Base-by-base conservation (phyloP, 495 filamentous ascomycete species). In the Podospora australis region DNA sequence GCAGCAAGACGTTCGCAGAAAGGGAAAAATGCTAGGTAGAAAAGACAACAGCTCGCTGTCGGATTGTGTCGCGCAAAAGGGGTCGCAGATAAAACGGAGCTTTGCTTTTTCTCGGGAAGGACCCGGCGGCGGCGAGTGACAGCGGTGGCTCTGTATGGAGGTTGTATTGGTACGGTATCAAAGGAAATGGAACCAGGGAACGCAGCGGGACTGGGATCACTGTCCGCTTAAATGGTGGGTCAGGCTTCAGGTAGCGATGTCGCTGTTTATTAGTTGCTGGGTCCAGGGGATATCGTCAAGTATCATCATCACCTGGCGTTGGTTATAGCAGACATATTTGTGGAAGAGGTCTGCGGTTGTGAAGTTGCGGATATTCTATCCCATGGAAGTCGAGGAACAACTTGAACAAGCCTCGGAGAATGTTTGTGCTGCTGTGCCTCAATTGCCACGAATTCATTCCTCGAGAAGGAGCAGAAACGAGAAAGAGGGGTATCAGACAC, bases 91-190 rank as follows among this genome's bases (percentile, higher is more conserved):
- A 8, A 43, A 45, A 39, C 32, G 48, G 29, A 36, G 48, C 43
- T 49, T 48, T 56, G 43, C 53, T 45, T 49, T 60, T 60, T 39
- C 26, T 44, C 20, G 44, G 46, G 48, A 53, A 44, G 23, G 50
- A 50, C 17, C 46, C 11, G 20, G 49, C 19, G 39, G 43, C 36
- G 36, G 49, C 19, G 22, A 24, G 20, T n/a, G n/a, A n/a, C 23
- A 36, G 36, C 6, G 22, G 49, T 35, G 53, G 49, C 35, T 20
- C 39, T 32, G 16, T 21, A 24, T 19, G 32, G n/a, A 44, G 51
- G 40, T 21, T 5, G 28, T 45, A 24, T 41, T 39, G 46, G 11
- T 16, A 25, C 40, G 22, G 20, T 43, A 23, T 13, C 22, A 43
- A 16, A 23, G 16, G 38, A 23, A 21, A 21, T 16, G 20, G 40